A percentile compares a stretch with the other conserved stretches of the same genome.
Conservation (phyloP, 441 rosid species). For the Codiaeum variegatum region DNA sequence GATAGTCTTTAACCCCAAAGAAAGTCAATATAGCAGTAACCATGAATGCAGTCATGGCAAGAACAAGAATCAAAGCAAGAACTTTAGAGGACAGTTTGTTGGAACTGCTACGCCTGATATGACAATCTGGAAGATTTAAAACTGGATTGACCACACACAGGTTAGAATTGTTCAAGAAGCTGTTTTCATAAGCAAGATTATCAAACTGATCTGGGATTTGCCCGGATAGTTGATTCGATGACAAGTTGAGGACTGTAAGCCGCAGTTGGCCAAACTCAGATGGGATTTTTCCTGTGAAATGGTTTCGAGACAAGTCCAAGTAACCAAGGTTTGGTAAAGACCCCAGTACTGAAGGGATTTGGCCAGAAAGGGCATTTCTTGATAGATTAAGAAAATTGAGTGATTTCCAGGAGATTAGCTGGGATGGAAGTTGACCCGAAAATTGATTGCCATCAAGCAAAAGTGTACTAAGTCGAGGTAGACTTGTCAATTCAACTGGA, state of each 20-base stretch:
- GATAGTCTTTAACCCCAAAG: slow-evolving; percentile 37
- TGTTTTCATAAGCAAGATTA: slow-evolving; percentile 56
- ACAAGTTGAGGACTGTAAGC: slow-evolving; percentile 49
- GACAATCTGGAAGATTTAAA: slow-evolving; percentile 53
- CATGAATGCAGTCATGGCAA: slow-evolving; percentile 32
- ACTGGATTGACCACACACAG: slow-evolving; percentile 54
- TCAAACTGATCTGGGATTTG: slow-evolving; percentile 46
- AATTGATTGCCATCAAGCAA: slow-evolving; percentile 54
- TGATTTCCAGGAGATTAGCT: slow-evolving; percentile 59
- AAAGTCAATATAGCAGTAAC: slow-evolving; percentile 29
- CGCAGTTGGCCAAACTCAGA: slow-evolving; percentile 42
- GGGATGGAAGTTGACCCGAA: slow-evolving; percentile 61
- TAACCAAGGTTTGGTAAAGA: slow-evolving; percentile 44
- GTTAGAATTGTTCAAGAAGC: slow-evolving; percentile 62
- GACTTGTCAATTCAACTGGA: slow-evolving; percentile 54
- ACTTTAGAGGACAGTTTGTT: slow-evolving; percentile 38
- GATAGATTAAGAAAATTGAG: slow-evolving; percentile 48
- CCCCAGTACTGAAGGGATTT: slow-evolving; percentile 56
- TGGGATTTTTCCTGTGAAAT: slow-evolving; percentile 69
- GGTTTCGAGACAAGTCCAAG: slow-evolving; percentile 72
- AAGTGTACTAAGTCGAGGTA: slow-evolving; percentile 37
- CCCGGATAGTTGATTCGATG: slow-evolving; percentile 67
- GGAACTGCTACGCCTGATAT: slow-evolving; percentile 20
- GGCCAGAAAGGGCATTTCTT: slow-evolving; percentile 61
- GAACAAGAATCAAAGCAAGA: slow-evolving; percentile 41